Evolutionary conservation across 2,329 filamentous ascomycete genomes (phyloP), one percentile per base, ranked within the genome.

Genomic region (Bipolaris gigantea): DNA sequence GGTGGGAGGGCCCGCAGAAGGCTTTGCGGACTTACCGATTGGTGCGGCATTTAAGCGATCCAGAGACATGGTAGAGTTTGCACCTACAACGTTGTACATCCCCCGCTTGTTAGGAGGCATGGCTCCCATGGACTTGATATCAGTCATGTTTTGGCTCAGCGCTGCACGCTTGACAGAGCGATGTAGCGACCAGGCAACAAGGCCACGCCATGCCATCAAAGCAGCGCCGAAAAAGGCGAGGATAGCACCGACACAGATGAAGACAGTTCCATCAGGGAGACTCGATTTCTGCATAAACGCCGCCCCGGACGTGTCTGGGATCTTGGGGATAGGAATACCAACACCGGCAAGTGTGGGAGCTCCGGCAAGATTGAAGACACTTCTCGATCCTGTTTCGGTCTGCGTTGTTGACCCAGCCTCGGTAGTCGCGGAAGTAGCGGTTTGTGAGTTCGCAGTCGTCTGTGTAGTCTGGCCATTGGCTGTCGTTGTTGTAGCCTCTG

Each of bases 211-310:
- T 53, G 89, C 81, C 11, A 99, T 81, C 40, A 97, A 85, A n/a
- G 86, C 86, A 8, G 91, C 79, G 10, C 86, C 90, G 60, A 97
- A 85, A 61, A 92, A 88, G 15, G 90, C 94, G 6, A 99, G 83
- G 25, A 91, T 88, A 23, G 92, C 89, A 41, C 94, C 94, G 1
- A 97, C 94, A 19, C 87, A 89, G 66, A 99, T 99, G 78, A 99
- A 99, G 55, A 99, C 89, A 4, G 93, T 97, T 50, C 94, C 94
- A 68, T 97, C 89, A 2, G 94, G 94, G 10, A 92, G 81, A 48
- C 77, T 87, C 0, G 92, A 95, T 67, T 88, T 86, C 70, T 92
- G 88, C 90, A 97, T 96, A 72, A 90, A 99, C 15, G 93, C 92
- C 5, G 94, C 94, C 68, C 88, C 85, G 35, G 84, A 81, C 3